Conservation (phyloP, 345 rosid species). For the Gossypium ekmanianum region DNA sequence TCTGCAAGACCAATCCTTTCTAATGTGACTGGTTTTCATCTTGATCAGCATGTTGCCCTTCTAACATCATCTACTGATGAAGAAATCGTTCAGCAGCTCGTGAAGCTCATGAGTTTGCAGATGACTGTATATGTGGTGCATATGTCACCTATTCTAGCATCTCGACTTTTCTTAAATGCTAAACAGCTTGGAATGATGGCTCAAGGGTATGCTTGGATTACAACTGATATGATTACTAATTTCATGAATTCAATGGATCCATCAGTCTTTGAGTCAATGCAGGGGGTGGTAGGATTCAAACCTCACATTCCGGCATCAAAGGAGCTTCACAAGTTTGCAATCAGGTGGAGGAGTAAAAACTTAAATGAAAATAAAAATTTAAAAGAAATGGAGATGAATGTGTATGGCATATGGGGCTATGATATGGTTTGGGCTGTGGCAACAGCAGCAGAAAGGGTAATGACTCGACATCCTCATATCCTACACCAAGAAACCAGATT, state of each 20-base stretch:
- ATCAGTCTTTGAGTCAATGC: constrained; percentile 21
- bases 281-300: constrained; percentile 40
- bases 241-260: background rate
- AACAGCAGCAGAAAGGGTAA: constrained; percentile 21
- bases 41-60: constrained; percentile 11
- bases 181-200: constrained; percentile 27
- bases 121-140: constrained; percentile 25
- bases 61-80: background rate
- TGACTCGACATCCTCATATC: constrained; percentile 9
- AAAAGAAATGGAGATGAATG: constrained; percentile 10
- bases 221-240: constrained; percentile 20
- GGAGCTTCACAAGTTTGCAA: constrained; percentile 29
- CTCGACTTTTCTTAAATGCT: constrained; percentile 25
- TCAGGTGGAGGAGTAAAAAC: constrained; percentile 25
- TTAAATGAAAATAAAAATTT: background rate
- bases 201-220: constrained; percentile 40
- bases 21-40: background rate
- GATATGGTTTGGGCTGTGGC: constrained; percentile 30
- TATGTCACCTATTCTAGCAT: constrained; percentile 15
- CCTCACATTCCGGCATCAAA: constrained; percentile 28
- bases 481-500: background rate
- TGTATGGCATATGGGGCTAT: constrained; percentile 29
- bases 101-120: constrained; percentile 13
- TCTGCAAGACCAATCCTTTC: background rate
- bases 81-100: background rate